Base-by-base conservation (phyloP, 164 flowering plant species). In the Sedum album region DNA sequence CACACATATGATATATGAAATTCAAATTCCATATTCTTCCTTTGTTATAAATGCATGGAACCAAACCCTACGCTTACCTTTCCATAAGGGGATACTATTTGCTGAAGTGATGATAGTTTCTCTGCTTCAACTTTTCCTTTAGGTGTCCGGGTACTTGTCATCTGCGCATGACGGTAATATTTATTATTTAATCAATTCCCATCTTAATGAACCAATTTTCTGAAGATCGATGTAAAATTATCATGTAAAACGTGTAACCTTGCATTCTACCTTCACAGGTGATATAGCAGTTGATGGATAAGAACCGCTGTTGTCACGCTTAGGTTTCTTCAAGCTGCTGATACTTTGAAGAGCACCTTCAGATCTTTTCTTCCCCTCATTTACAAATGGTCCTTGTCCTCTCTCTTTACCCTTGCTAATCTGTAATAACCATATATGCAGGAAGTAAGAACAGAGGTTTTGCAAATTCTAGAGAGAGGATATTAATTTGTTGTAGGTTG, bases 41-140 rank as follows among this genome's bases (percentile, higher is more conserved):
- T 44, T 14, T 17, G 35, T 25, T 20, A 44, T 38, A 25, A 35
- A 35, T 35, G 38, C 35, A 35, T 68, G 30, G 10, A 23, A 0
- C 33, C 4, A 57, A 57, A 57, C 33, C 61, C 60, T 53, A 6
- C 21, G 60, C 6, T 23, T 66, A 88, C 94, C 94, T 86, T 86
- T 72, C 94, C 94, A 60, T 85, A 88, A 28, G 94, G 94, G 21
- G 91, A 85, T 36, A 88, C 91, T 68, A 88, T 85, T 79, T 88
- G 94, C 75, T 88, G 94, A 55, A 88, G 88, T 23, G 86, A 81
- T 61, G 88, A 79, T 68, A 88, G 82, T 69, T 74, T 84, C 35
- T 86, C 91, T 35, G 62, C 33, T 57, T 71, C 79, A 11, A 84
- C 44, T 82, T 88, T 88, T 55, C 76, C 87, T 76, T 85, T 88